These are phyloP conservation scores for Silene conica DNA, from an alignment of 148 eudicot species.

Conservation along the genomic window DNA sequence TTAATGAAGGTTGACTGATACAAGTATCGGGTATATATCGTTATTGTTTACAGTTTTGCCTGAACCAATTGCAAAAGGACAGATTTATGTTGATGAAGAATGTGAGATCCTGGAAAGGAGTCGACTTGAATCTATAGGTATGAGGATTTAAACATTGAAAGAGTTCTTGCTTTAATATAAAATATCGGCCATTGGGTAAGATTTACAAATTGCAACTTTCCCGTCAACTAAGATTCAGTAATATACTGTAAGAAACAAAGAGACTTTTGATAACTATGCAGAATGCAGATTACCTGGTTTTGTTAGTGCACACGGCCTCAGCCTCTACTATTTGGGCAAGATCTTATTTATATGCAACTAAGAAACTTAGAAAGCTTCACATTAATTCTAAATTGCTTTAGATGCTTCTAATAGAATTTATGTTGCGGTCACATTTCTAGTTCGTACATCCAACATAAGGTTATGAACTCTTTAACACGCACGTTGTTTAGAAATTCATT, in stretches of 20 bases:
- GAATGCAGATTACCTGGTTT: not conserved
- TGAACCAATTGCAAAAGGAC: not conserved
- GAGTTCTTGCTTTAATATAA: not conserved
- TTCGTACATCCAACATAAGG: not conserved
- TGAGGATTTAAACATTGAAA: conserved; percentile 7
- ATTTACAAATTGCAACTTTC: not conserved
- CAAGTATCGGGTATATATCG: not conserved
- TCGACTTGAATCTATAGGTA: conserved; percentile 40
- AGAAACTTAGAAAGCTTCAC: not conserved
- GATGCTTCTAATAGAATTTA: not conserved
- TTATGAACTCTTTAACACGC: not conserved
- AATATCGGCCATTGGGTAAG: not conserved
- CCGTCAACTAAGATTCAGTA: not conserved
- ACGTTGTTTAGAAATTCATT: not conserved
- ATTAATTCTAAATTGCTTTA: not conserved
- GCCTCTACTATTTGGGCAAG: not conserved
- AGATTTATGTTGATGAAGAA: not conserved
- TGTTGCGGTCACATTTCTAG: not conserved
- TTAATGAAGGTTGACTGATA: not conserved
- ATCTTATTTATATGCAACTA: not conserved
- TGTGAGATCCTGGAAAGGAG: conserved; percentile 7
- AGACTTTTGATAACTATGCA: not conserved
- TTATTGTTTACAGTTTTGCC: conserved; percentile 9
- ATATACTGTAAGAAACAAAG: not conserved
- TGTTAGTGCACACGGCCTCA: not conserved